Conservation (phyloP, 208 protist species). For the Acanthamoeba royreba region DNA sequence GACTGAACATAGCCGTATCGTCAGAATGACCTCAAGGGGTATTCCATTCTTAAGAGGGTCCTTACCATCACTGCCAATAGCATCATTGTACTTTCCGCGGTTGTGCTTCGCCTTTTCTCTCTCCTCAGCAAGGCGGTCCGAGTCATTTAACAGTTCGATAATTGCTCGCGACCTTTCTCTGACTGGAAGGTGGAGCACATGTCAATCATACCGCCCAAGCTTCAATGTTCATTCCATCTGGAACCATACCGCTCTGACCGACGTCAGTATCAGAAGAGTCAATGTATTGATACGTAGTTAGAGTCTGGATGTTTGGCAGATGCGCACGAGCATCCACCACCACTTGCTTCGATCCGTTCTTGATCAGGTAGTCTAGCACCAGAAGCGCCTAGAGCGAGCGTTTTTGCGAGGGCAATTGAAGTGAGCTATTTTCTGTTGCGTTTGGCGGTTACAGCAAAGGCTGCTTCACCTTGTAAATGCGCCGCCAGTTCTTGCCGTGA, state of each 20-base stretch:
- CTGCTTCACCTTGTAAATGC: constrained; percentile 66
- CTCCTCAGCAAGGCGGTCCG: constrained; percentile 65
- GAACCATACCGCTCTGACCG: not conserved
- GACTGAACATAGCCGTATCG: too few species aligned
- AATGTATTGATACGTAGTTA: constrained; percentile 11
- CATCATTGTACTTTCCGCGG: constrained; percentile 33
- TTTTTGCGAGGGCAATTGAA: not conserved
- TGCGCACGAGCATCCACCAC: constrained; percentile 64
- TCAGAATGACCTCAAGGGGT: too few species aligned
- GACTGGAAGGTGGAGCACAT: constrained; percentile 48
- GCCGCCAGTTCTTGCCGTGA: constrained; percentile 64
- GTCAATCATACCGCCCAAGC: constrained; percentile 45
- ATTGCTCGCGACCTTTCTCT: constrained; percentile 51
- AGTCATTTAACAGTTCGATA: constrained; percentile 49
- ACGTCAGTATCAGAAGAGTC: constrained; percentile 2
- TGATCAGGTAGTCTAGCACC: constrained; percentile 69
- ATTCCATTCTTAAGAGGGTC: too few species aligned
- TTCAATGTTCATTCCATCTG: not conserved
- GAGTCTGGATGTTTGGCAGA: constrained; percentile 59
- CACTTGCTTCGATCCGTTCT: constrained; percentile 67
- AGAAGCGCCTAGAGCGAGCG: constrained; percentile 33
- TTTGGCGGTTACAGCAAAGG: not conserved
- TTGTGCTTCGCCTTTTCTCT: constrained; percentile 60
- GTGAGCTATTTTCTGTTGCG: not conserved
- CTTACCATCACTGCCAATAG: not conserved